Evolutionary conservation across 2,329 filamentous ascomycete genomes (phyloP).

Genomic region (Colletotrichum endophyticum): DNA sequence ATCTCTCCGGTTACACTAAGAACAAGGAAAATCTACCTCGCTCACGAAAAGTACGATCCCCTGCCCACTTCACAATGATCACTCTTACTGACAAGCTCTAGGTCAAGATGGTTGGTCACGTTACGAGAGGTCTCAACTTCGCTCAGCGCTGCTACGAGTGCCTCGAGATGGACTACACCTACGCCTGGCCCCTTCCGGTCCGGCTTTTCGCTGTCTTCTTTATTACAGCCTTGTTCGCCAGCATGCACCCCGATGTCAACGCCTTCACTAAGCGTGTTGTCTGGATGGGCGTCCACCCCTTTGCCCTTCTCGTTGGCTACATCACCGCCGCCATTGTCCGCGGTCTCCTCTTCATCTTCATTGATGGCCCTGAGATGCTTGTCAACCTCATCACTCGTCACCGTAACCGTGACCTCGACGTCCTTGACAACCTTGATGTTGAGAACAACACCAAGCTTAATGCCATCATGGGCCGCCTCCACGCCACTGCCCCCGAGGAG

Average conservation of each 20-base stretch:
- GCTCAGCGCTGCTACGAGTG: background rate
- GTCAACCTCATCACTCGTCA: background rate
- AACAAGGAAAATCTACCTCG: background rate
- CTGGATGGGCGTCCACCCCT: conserved; percentile 3
- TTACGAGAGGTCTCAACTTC: conserved; percentile 1
- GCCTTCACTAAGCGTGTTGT: background rate
- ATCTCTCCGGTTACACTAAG: background rate
- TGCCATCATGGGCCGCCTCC: background rate
- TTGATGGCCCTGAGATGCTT: conserved; percentile 5
- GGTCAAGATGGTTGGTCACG: background rate
- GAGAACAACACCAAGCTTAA: conserved; percentile 17
- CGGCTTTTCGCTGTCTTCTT: conserved; percentile 1
- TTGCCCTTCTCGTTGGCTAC: conserved; percentile 6
- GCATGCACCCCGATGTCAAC: background rate
- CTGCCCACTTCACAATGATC: background rate
- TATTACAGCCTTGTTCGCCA: background rate
- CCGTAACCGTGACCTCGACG: background rate
- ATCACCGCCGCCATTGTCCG: background rate
- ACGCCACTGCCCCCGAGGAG: background rate
- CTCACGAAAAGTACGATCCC: background rate
- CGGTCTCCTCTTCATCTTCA: conserved; percentile 8
- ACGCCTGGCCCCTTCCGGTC: conserved; percentile 1
- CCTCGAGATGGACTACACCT: background rate
- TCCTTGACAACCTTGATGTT: background rate
- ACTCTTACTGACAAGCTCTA: background rate